phyloP scores from a whole-genome alignment of 257 asterid genomes.

The Ajuga chamaepitys region DNA sequence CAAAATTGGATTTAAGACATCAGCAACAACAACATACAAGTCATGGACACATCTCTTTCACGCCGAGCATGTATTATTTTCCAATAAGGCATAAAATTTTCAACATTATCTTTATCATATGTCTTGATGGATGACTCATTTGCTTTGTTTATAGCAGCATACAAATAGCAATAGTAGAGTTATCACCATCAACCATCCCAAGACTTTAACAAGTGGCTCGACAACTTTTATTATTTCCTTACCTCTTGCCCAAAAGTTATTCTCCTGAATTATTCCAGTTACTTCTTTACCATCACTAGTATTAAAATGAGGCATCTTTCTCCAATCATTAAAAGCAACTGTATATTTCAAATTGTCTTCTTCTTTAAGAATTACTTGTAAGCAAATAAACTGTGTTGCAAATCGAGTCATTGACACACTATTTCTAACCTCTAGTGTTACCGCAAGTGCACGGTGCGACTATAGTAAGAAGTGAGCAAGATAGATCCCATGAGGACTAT shows the following conservation, averaged over 20 bases:
- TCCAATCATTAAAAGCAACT: background rate
- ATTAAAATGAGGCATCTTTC: no score
- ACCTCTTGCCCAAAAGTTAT: no score
- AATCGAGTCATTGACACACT: background rate
- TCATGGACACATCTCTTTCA: background rate
- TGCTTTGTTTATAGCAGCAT: background rate
- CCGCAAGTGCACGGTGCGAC: no score
- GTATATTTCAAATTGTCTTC: background rate
- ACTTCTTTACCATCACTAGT: background rate
- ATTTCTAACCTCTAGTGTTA: no score
- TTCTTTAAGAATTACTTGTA: background rate
- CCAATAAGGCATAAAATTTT: background rate
- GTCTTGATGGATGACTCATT: background rate
- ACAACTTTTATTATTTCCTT: background rate
- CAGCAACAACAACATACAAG: background rate
- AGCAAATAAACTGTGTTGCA: background rate
- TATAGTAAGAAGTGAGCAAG: no score
- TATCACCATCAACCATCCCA: background rate
- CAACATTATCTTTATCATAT: background rate
- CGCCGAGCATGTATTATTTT: background rate
- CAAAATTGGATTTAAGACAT: background rate
- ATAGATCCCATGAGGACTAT: no score
- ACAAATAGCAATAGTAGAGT: background rate
- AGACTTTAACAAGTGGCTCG: background rate
- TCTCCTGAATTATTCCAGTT: no score